Percentiles rank a stretch among this genome's conserved stretches.
phyloP scores from a whole-genome alignment of 148 eudicot genomes.

The Dianthus caryophyllus region DNA sequence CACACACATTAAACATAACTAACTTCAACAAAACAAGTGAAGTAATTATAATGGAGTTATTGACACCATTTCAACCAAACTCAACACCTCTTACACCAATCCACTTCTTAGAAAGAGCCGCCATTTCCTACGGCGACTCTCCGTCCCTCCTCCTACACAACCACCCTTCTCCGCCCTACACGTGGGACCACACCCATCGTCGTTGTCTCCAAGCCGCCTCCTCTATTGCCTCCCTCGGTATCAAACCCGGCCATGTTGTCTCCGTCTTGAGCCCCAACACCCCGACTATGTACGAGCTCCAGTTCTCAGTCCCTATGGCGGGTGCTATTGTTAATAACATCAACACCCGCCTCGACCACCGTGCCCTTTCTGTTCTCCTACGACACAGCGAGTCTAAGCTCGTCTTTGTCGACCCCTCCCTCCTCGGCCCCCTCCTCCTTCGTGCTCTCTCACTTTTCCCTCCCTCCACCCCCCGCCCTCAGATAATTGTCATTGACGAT shows the following conservation, averaged over 20 bases:
- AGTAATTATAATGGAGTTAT: constrained; percentile 28
- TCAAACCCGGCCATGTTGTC: constrained; percentile 42
- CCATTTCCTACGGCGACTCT: constrained; percentile 47
- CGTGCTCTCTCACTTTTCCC: constrained; percentile 32
- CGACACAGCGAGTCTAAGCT: constrained; percentile 34
- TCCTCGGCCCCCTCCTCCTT: constrained; percentile 20
- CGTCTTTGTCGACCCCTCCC: constrained; percentile 33
- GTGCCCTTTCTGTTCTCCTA: constrained; percentile 36
- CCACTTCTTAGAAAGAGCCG: constrained; percentile 54
- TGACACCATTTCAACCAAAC: constrained; percentile 34
- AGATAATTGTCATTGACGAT: neutral
- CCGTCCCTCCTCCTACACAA: constrained; percentile 46
- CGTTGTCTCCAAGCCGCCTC: constrained; percentile 59
- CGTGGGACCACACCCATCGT: constrained; percentile 56
- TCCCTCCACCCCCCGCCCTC: constrained; percentile 10
- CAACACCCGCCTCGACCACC: constrained; percentile 49
- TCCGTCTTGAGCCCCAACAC: constrained; percentile 70
- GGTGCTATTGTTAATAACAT: constrained; percentile 47
- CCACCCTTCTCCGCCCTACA: constrained; percentile 29
- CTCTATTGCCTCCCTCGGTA: constrained; percentile 42
- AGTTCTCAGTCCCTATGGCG: constrained; percentile 69
- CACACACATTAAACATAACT: no score
- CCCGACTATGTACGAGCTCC: constrained; percentile 77
- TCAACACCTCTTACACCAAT: constrained; percentile 58
- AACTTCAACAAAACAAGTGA: no score